These are phyloP conservation scores for Nicotiana sylvestris DNA, from an alignment of 257 asterid species.

Conservation along the genomic window DNA sequence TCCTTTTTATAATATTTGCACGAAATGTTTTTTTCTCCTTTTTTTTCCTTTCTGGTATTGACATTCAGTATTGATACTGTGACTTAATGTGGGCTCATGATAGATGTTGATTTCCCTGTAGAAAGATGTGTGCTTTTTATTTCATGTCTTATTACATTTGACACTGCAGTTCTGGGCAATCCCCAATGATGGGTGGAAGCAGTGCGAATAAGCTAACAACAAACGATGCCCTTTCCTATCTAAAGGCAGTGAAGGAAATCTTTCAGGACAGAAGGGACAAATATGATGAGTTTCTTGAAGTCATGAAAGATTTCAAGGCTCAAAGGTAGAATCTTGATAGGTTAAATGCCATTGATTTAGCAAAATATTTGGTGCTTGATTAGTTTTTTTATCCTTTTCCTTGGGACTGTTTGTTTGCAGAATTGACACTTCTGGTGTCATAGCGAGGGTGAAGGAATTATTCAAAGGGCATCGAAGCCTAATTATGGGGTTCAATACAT, in stretches of 20 bases:
- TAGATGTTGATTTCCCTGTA: neutral
- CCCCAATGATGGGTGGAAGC: slow-evolving; percentile 67
- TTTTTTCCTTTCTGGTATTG: neutral
- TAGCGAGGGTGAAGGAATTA: slow-evolving; percentile 70
- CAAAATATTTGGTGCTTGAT: slow-evolving; percentile 1
- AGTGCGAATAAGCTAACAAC: slow-evolving; percentile 60
- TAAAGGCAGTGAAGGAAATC: slow-evolving; percentile 63
- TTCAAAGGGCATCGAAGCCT: slow-evolving; percentile 77
- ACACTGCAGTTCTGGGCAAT: slow-evolving; percentile 56
- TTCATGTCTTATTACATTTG: slow-evolving; percentile 17
- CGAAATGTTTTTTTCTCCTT: neutral
- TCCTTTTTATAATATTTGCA: neutral
- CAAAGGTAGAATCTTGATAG: slow-evolving; percentile 44
- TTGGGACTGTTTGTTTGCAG: slow-evolving; percentile 38
- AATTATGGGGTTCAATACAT: slow-evolving; percentile 90
- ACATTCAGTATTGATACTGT: neutral
- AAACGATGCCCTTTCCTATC: slow-evolving; percentile 75
- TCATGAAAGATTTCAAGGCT: slow-evolving; percentile 92
- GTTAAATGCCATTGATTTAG: neutral
- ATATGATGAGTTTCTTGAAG: slow-evolving; percentile 81
- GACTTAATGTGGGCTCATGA: neutral
- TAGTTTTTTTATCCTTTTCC: slow-evolving; percentile 5
- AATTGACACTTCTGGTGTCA: slow-evolving; percentile 60
- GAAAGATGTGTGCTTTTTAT: neutral
- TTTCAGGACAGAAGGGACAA: slow-evolving; percentile 71